Conservation (phyloP, 768 basidiomycete species). For the Sporobolomyces roseus region DNA sequence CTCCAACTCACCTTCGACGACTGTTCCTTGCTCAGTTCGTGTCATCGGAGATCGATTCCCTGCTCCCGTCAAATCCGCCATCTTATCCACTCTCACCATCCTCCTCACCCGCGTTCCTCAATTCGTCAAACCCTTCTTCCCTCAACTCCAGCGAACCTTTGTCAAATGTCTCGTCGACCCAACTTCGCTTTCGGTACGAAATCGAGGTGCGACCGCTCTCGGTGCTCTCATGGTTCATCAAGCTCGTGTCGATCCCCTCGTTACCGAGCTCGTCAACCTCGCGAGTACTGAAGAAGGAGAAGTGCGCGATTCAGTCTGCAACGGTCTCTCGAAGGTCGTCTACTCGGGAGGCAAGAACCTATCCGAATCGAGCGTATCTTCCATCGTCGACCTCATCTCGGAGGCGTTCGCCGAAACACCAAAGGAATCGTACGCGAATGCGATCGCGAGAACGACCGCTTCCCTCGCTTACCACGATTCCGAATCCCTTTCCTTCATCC, state of each 20-base stretch:
- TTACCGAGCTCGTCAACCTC: conserved; percentile 66
- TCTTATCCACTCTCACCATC: conserved; percentile 75
- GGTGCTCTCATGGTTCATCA: conserved; percentile 87
- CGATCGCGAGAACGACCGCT: conserved; percentile 31
- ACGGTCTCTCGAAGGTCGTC: conserved; percentile 71
- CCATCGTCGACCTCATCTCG: conserved; percentile 67
- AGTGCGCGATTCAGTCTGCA: conserved; percentile 69
- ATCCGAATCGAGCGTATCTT: conserved; percentile 68
- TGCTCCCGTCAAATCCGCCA: conserved; percentile 85
- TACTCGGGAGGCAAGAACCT: conserved; percentile 67
- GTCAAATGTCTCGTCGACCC: conserved; percentile 85
- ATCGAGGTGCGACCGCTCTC: conserved; percentile 74
- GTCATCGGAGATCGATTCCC: conserved; percentile 58
- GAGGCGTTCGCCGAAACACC: conserved; percentile 71
- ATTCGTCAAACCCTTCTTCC: conserved; percentile 97
- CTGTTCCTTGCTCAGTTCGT: conserved; percentile 36
- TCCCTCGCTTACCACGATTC: conserved; percentile 26
- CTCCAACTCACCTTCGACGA: not conserved
- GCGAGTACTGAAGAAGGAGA: conserved; percentile 56
- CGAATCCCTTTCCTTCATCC: conserved; percentile 6
- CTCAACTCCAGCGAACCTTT: conserved; percentile 91
- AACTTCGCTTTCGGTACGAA: conserved; percentile 71
- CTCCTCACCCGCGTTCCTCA: conserved; percentile 81
- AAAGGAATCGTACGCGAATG: conserved; percentile 40
- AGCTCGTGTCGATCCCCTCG: conserved; percentile 81